Conservation (phyloP, 176 grass and related monocot genomes). For the Phragmites australis region DNA sequence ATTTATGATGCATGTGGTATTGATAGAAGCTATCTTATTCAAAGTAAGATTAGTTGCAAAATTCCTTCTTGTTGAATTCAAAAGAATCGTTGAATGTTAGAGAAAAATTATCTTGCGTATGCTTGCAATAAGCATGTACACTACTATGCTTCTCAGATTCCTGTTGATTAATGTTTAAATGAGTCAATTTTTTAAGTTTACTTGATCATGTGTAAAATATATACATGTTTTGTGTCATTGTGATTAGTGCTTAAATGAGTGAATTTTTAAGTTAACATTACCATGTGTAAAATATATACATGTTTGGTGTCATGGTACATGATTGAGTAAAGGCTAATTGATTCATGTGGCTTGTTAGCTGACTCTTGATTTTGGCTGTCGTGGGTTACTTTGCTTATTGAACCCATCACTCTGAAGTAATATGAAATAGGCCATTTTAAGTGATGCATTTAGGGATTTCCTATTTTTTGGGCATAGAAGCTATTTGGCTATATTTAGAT, state of each 20-base stretch:
- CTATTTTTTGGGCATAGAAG: constrained; percentile 15
- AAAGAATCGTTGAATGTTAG: not conserved
- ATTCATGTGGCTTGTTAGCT: constrained; percentile 16
- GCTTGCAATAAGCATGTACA: not conserved
- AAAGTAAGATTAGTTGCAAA: not conserved
- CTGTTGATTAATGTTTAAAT: not conserved
- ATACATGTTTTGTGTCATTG: too few species aligned
- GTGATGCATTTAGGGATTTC: not conserved
- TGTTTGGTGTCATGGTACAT: not conserved
- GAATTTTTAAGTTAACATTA: too few species aligned
- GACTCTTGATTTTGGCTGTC: not conserved
- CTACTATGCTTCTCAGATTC: not conserved
- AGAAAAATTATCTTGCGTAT: not conserved
- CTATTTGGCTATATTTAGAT: constrained; percentile 20
- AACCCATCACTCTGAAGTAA: not conserved
- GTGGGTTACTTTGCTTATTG: not conserved
- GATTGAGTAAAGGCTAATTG: not conserved
- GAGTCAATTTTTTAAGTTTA: not conserved
- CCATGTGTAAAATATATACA: too few species aligned
- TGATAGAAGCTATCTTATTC: not conserved
- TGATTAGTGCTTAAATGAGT: too few species aligned
- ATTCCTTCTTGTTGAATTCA: not conserved
- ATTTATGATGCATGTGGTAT: not conserved
- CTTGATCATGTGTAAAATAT: not conserved
- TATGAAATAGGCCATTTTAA: not conserved